phyloP scores from a whole-genome alignment of 2,329 filamentous ascomycete species.

The Diaporthe sp. region DNA sequence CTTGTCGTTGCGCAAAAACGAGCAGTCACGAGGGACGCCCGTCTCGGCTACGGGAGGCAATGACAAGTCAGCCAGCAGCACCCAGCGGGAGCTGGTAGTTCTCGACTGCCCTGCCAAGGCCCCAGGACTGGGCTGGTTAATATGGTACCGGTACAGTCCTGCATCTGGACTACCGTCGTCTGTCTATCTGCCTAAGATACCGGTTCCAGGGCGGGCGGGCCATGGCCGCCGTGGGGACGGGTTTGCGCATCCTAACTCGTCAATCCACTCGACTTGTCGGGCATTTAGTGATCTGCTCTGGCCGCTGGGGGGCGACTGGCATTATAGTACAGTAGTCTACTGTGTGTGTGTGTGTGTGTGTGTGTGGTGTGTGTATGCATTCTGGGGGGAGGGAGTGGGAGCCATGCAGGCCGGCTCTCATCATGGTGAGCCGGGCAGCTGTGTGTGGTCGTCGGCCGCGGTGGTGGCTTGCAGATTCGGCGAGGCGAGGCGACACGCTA shows the following conservation, averaged over 20 bases:
- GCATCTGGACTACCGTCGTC: not conserved
- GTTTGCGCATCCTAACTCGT: conserved; percentile 17
- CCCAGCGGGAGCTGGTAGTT: conserved; percentile 29
- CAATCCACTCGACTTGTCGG: not conserved
- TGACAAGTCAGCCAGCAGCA: conserved; percentile 2
- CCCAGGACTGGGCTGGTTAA: conserved; percentile 2
- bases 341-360: conserved; percentile 8
- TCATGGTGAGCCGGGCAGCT: not conserved
- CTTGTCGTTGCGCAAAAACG: conserved; percentile 27
- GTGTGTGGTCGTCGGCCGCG: conserved; percentile 12
- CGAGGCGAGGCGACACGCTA: conserved; percentile 32
- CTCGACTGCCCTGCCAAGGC: conserved; percentile 30
- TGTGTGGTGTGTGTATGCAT: conserved; percentile 7
- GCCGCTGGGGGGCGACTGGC: conserved; percentile 27
- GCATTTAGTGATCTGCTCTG: not conserved
- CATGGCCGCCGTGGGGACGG: conserved; percentile 9
- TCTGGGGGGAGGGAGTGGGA: not conserved
- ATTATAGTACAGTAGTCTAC: conserved; percentile 8
- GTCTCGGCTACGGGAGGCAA: conserved; percentile 20
- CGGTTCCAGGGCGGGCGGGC: conserved; percentile 13
- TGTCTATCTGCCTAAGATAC: not conserved
- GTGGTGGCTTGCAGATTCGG: conserved; percentile 30
- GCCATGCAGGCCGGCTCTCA: conserved; percentile 3
- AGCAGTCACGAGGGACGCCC: conserved; percentile 35
- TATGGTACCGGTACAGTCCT: conserved; percentile 15